Percentiles rank a stretch among this genome's conserved stretches.
These are phyloP conservation scores for Wallacemonas sp. DNA, from an alignment of 208 protist species.

Conservation along the genomic window DNA sequence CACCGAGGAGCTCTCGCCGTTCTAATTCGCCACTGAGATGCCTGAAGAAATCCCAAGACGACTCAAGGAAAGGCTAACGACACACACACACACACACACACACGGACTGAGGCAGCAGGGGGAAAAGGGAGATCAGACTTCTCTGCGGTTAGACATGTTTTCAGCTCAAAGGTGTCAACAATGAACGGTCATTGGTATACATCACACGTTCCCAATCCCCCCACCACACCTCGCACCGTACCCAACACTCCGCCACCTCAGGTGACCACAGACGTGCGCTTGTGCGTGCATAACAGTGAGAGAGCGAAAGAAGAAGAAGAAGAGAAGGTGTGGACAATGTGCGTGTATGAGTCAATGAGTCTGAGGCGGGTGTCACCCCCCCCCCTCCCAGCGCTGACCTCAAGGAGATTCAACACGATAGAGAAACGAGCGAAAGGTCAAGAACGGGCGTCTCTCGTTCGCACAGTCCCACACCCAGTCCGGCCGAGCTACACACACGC, in stretches of 20 bases:
- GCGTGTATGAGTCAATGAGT: too few species aligned
- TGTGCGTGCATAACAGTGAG: neutral
- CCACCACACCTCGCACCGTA: too few species aligned
- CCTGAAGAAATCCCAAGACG: neutral
- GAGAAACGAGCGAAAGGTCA: too few species aligned
- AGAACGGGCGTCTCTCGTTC: too few species aligned
- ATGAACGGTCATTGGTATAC: neutral
- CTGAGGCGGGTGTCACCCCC: too few species aligned
- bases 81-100: too few species aligned
- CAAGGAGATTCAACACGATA: too few species aligned
- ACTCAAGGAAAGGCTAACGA: constrained; percentile 2
- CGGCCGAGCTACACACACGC: too few species aligned
- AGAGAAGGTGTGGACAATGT: neutral
- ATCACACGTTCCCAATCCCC: neutral
- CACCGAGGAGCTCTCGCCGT: neutral
- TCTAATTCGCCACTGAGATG: neutral
- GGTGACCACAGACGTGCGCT: too few species aligned
- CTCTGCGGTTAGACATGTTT: constrained; percentile 9
- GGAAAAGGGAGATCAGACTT: neutral
- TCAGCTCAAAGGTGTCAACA: neutral
- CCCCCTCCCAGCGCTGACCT: too few species aligned
- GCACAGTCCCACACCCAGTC: too few species aligned
- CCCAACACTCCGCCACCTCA: too few species aligned
- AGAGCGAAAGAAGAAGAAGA: neutral
- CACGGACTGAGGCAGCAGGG: neutral